Conservation (phyloP, 192 early-diverging fungal genomes). For the Coemansia sp. region DNA sequence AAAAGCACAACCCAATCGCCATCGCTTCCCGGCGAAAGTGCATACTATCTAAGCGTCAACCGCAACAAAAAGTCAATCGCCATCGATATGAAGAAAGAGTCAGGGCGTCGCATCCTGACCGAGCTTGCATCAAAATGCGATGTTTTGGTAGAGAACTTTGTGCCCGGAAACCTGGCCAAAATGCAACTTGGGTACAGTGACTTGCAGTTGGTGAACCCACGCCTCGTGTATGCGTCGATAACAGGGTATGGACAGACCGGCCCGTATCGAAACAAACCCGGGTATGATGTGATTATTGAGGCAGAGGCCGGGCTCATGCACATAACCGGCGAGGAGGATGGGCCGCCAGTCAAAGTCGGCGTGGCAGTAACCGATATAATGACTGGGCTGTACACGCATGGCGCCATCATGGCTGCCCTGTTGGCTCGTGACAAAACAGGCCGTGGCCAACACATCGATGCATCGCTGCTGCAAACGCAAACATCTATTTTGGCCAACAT, state of each 20-base stretch:
- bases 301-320: constrained; percentile 94
- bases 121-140: constrained; percentile 69
- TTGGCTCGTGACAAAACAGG: constrained; percentile 62
- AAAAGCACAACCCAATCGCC: constrained; percentile 11
- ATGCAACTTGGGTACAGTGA: constrained; percentile 77
- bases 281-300: constrained; percentile 89
- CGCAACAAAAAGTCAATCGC: constrained; percentile 90
- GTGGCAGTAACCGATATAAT: constrained; percentile 89
- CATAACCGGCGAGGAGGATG: constrained; percentile 85
- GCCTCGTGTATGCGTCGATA: constrained; percentile 85
- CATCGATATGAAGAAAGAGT: constrained; percentile 71
- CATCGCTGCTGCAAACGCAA: constrained; percentile 85
- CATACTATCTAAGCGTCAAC: constrained; percentile 91
- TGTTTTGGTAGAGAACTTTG: constrained; percentile 88
- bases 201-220: constrained; percentile 64
- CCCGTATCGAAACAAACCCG: constrained; percentile 73
- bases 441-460: constrained; percentile 83
- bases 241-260: constrained; percentile 84
- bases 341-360: constrained; percentile 88
- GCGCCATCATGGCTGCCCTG: constrained; percentile 86
- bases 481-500: constrained; percentile 88
- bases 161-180: constrained; percentile 80
- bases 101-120: constrained; percentile 62
- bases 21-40: constrained; percentile 61
- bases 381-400: constrained; percentile 84